Conservation (phyloP, 257 asterid genomes). For the Gentiana dahurica region DNA sequence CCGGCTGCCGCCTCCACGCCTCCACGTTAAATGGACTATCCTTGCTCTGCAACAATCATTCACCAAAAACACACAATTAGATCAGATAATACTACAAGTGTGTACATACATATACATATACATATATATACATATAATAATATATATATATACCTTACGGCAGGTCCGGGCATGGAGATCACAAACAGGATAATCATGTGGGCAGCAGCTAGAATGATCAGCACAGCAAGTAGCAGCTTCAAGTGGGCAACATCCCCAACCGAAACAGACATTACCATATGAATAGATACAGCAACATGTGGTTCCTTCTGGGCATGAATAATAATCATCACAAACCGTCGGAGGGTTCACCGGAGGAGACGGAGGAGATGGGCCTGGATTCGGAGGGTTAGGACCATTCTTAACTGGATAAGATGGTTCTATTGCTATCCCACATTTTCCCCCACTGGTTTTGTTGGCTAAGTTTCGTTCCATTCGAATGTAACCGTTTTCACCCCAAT, state of each 20-base stretch:
- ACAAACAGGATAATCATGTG: slow-evolving; percentile 73
- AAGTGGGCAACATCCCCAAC: slow-evolving; percentile 91
- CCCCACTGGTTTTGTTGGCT: slow-evolving; percentile 43
- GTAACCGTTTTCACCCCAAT: slow-evolving; percentile 86
- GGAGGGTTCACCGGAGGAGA: slow-evolving; percentile 66
- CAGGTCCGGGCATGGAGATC: slow-evolving; percentile 53
- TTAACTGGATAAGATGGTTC: slow-evolving; percentile 83
- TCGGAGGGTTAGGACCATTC: slow-evolving; percentile 69
- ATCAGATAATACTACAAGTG: slow-evolving; percentile 2
- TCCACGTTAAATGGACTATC: slow-evolving; percentile 46
- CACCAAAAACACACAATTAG: not conserved
- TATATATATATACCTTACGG: slow-evolving; percentile 34
- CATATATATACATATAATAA: not conserved
- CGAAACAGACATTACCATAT: slow-evolving; percentile 47
- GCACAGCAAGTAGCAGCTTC: slow-evolving; percentile 90
- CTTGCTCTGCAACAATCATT: slow-evolving; percentile 39
- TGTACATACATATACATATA: no score
- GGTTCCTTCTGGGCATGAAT: slow-evolving; percentile 51
- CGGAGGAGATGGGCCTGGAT: slow-evolving; percentile 87
- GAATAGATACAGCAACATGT: slow-evolving; percentile 74
- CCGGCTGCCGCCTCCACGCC: slow-evolving; percentile 34
- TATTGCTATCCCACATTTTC: slow-evolving; percentile 81
- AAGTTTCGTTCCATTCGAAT: slow-evolving; percentile 60
- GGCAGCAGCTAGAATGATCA: slow-evolving; percentile 83
- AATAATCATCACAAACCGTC: slow-evolving; percentile 56